These are phyloP conservation scores for Colletotrichum liaoningense DNA, from an alignment of 2,329 filamentous ascomycete genomes.

Conservation along the genomic window DNA sequence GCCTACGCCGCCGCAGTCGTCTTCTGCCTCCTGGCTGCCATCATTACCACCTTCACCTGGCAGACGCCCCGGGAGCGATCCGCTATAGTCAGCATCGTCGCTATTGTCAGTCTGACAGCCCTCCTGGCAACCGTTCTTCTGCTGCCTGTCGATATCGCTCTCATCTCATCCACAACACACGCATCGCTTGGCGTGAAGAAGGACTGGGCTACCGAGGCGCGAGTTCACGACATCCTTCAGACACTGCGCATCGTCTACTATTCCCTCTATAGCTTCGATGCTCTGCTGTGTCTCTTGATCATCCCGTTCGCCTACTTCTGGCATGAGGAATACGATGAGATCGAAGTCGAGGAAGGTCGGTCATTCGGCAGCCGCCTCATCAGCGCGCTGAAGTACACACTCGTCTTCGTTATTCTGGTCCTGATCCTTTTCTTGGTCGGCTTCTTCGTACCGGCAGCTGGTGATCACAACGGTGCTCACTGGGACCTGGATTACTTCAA, in stretches of 20 bases:
- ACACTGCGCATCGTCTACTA: constrained; percentile 94
- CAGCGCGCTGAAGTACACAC: constrained; percentile 91
- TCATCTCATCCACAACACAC: constrained; percentile 89
- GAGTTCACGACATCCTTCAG: constrained; percentile 80
- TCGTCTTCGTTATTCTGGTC: constrained; percentile 83
- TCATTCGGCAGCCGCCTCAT: constrained; percentile 78
- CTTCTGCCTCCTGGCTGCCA: constrained; percentile 80
- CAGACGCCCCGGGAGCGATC: constrained; percentile 90
- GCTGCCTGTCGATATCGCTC: constrained; percentile 93
- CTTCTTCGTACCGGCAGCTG: constrained; percentile 90
- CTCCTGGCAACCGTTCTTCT: constrained; percentile 93
- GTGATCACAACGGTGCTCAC: constrained; percentile 72
- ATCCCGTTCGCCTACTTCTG: constrained; percentile 98
- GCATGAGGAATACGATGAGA: constrained; percentile 97
- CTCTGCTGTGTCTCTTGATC: constrained; percentile 86
- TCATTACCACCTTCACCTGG: constrained; percentile 91
- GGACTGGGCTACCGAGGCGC: constrained; percentile 90
- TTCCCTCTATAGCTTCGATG: constrained; percentile 89
- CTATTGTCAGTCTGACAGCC: constrained; percentile 86
- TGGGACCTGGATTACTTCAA: constrained; percentile 94
- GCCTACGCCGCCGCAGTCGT: constrained; percentile 87
- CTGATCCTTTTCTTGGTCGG: constrained; percentile 89
- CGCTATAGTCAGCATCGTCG: constrained; percentile 82
- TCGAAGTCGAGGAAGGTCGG: constrained; percentile 83
- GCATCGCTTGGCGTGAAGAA: constrained; percentile 85